Evolutionary conservation across 805 yeast species (phyloP), one percentile per base, ranked within the genome.

Genomic region (Yarrowia bubula): DNA sequence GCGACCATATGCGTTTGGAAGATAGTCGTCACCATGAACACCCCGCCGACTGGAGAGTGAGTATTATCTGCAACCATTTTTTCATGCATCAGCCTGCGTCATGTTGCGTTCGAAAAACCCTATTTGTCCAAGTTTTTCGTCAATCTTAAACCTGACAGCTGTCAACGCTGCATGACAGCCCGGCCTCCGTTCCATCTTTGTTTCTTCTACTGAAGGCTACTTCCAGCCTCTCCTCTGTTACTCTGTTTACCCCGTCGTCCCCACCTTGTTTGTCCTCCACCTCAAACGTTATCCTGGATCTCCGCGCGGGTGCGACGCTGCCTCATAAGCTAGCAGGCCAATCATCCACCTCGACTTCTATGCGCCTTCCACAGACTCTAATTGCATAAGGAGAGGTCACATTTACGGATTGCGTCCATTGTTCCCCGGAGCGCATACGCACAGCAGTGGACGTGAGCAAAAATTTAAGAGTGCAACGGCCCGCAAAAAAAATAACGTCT

Each of bases 21-120:
- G 37, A 46, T 13, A 14, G 9, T 22, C 51, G 51, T 4, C 51
- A 15, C 15, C n/a, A 1, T n/a, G 39, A 47, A 15, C 53, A 47
- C 10, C 33, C 32, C 38, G 13, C 38, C 28, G 53, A 47, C 11
- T 47, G 53, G 53, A 47, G 53, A 47, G 53, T 47, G 53, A 47
- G 53, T 47, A 47, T 41, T 39, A 10, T 39, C 15, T 37, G 13
- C 41, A 37, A 13, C 15, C 14, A 10, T 37, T 37, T 37, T 37
- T 14, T 38, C 10, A 42, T 18, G 46, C 46, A 42, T 10, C 46
- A 2, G 28, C 46, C 32, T 43, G 47, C 47, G 47, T 43, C 47
- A 43, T 43, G 47, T 43, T 43, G 47, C 47, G 32, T 43, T 22
- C 7, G 15, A 5, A 3, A 4, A 8, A 43, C 22, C 14, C 33